phyloP scores from a whole-genome alignment of 768 basidiomycete genomes.

The Panaeolus papilionaceus region DNA sequence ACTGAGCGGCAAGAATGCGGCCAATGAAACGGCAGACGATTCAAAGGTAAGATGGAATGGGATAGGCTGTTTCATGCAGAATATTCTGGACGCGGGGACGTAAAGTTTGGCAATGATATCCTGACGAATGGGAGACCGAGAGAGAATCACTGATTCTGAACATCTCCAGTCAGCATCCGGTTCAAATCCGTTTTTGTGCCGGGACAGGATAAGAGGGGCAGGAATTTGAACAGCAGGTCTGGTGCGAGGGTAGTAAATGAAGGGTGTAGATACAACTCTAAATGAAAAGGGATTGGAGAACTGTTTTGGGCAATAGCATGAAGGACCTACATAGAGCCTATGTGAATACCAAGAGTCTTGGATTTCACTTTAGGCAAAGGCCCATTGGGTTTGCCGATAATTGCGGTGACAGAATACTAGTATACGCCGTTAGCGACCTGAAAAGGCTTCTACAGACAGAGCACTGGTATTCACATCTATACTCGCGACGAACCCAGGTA shows the following conservation, averaged over 20 bases:
- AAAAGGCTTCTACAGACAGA: not conserved
- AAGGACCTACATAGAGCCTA: conserved; percentile 56
- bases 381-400: conserved; percentile 54
- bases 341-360: conserved; percentile 55
- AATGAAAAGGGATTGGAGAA: conserved; percentile 14
- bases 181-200: conserved; percentile 46
- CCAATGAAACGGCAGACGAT: conserved; percentile 61
- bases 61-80: conserved; percentile 62
- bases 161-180: conserved; percentile 54
- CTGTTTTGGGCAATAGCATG: conserved; percentile 14
- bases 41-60: conserved; percentile 72
- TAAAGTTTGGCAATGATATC: conserved; percentile 52
- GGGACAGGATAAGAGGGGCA: conserved; percentile 39
- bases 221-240: conserved; percentile 63
- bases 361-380: conserved; percentile 56
- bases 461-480: conserved; percentile 49
- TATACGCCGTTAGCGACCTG: not conserved
- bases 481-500: conserved; percentile 74
- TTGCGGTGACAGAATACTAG: conserved; percentile 63
- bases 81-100: conserved; percentile 64
- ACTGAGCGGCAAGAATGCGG: conserved; percentile 63
- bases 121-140: conserved; percentile 44
- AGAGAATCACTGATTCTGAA: conserved; percentile 46
- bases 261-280: conserved; percentile 63
- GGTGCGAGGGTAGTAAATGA: conserved; percentile 71